Percentiles rank a stretch among this genome's conserved stretches.
Conservation (phyloP, 768 basidiomycete genomes). For the Flagelloscypha sp. region DNA sequence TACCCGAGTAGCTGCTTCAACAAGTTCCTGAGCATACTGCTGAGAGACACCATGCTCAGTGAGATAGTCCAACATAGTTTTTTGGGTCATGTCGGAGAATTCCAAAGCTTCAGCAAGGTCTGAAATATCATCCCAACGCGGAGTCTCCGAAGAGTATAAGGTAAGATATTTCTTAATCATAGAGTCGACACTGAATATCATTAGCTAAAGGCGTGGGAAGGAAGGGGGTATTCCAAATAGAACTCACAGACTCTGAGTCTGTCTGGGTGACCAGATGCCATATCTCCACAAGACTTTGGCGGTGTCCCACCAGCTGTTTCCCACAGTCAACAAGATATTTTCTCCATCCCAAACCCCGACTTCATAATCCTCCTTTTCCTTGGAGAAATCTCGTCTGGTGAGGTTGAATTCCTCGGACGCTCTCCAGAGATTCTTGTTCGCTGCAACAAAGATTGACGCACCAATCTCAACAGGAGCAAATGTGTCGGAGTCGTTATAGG, state of each 20-base stretch:
- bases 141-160: slow-evolving; percentile 47
- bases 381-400: slow-evolving; percentile 37
- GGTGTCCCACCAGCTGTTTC: slow-evolving; percentile 64
- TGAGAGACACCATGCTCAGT: slow-evolving; percentile 42
- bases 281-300: slow-evolving; percentile 73
- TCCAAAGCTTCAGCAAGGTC: slow-evolving; percentile 45
- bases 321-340: slow-evolving; percentile 56
- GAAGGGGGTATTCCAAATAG: not conserved
- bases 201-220: slow-evolving; percentile 2
- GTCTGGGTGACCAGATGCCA: slow-evolving; percentile 52
- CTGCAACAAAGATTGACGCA: slow-evolving; percentile 77
- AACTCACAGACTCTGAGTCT: slow-evolving; percentile 47
- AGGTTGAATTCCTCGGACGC: slow-evolving; percentile 79
- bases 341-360: slow-evolving; percentile 82
- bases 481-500: slow-evolving; percentile 48
- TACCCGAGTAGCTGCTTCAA: slow-evolving; percentile 74
- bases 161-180: slow-evolving; percentile 44
- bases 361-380: slow-evolving; percentile 34
- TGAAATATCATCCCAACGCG: slow-evolving; percentile 56
- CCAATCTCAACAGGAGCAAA: slow-evolving; percentile 73
- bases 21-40: slow-evolving; percentile 60
- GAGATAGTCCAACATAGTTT: slow-evolving; percentile 52
- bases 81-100: slow-evolving; percentile 41
- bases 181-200: slow-evolving; percentile 38
- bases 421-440: slow-evolving; percentile 64